These are phyloP conservation scores for apple (Malus domestica) DNA, from an alignment of 306 rosid genomes.

Conservation along the genomic window ASM211411v1 NC_041800.1:29642233-29642732, in stretches of 20 bases:
- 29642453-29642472: neutral
- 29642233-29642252: neutral
- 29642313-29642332: neutral
- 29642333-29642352: neutral
- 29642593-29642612: neutral
- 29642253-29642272: neutral
- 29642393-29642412: neutral
- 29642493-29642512: neutral
- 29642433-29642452: neutral
- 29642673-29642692: no score
- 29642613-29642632: neutral
- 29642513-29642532: neutral
- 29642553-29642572: neutral
- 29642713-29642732: no score
- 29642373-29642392: neutral
- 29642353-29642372: slow-evolving; percentile 5
- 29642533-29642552: neutral
- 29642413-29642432: neutral
- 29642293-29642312: neutral
- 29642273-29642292: neutral
- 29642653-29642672: no score
- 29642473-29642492: neutral
- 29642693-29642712: no score
- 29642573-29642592: neutral
- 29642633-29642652: neutral